Evolutionary conservation across 2,329 filamentous ascomycete species (phyloP).

Genomic region (Byssothecium circinans): DNA sequence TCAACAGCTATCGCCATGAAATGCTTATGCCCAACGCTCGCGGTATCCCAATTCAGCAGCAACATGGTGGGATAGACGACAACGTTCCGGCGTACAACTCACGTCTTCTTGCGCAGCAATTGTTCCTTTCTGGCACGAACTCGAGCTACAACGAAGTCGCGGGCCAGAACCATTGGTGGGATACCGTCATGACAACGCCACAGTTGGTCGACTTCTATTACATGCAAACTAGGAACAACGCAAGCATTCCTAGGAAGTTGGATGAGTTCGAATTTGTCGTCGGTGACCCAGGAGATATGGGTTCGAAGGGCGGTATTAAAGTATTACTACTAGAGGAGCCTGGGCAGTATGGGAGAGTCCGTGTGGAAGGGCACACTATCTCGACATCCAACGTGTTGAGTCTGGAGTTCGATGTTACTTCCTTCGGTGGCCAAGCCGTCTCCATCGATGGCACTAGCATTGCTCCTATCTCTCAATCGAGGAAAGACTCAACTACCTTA

Average conservation of each 20-base stretch:
- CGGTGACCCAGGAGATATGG: slow-evolving; percentile 57
- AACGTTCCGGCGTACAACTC: slow-evolving; percentile 63
- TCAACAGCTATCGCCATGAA: slow-evolving; percentile 59
- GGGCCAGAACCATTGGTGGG: slow-evolving; percentile 56
- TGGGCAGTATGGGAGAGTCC: slow-evolving; percentile 54
- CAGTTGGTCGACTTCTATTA: slow-evolving; percentile 55
- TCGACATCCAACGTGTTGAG: slow-evolving; percentile 38
- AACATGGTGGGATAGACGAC: slow-evolving; percentile 59
- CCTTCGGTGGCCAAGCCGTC: slow-evolving; percentile 16
- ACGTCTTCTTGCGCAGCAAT: slow-evolving; percentile 54
- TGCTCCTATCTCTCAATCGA: slow-evolving; percentile 3
- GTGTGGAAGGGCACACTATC: slow-evolving; percentile 40
- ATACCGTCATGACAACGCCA: slow-evolving; percentile 58
- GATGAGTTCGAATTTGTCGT: slow-evolving; percentile 52
- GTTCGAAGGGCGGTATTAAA: slow-evolving; percentile 54
- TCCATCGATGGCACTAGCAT: slow-evolving; percentile 28
- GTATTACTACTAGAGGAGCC: slow-evolving; percentile 55
- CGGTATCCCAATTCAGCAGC: slow-evolving; percentile 58
- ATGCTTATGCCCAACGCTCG: slow-evolving; percentile 55
- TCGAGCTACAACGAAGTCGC: slow-evolving; percentile 55
- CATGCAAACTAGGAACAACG: slow-evolving; percentile 23
- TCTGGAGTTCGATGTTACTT: slow-evolving; percentile 28
- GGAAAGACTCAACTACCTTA: background rate
- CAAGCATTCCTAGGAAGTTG: slow-evolving; percentile 21
- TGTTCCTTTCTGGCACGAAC: slow-evolving; percentile 47